Base-by-base conservation (phyloP, 2,329 filamentous ascomycete species). In the Fusarium guadeloupense region DNA sequence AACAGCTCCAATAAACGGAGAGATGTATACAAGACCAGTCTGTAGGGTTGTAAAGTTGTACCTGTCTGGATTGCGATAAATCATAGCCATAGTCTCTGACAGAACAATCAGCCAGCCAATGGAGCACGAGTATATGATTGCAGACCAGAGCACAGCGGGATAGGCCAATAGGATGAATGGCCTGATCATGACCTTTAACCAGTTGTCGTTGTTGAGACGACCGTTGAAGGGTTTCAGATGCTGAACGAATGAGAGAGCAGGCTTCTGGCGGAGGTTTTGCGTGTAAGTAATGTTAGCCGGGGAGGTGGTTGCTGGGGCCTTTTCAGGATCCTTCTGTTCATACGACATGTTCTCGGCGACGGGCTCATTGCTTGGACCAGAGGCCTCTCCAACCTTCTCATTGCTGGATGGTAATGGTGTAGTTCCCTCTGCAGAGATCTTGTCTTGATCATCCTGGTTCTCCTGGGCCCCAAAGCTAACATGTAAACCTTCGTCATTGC, bases 71-170 rank as follows among this genome's bases (percentile, higher is more conserved):
- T 86, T 81, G 34, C 90, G 85, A 74, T 91, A 97, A 58, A 97
- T 89, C 49, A 89, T 82, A 0, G 91, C 85, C 3, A 97, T 87
- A 0, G 89, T 90, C 75, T 97, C 93, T 1, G 93, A 97, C 2
- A 98, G 84, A 30, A 97, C 92, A 64, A 97, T 97, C 20, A 97
- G 83, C 94, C 94, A 98, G 31, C 93, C 93, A 5, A 97, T 85
- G 0, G 92, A 94, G 66, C 95, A 88, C 0, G 92, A 81, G 72
- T 98, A 97, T 6, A 97, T 86, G 1, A 90, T 80, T 0, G 92
- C 80, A 4, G 91, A 93, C 93, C 93, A 98, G 9, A 97, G 83
- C 1, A 98, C 90, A 1, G 90, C 85, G 0, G 94, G 94, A 71
- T 97, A 97, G 1, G 89, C 85, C 67, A 89, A 96, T 1, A 97